A percentile compares a stretch with the other conserved stretches of the same genome.
Evolutionary conservation across 73 alveolate genomes (phyloP).

Genomic region (Paramecium biaurelia): DNA sequence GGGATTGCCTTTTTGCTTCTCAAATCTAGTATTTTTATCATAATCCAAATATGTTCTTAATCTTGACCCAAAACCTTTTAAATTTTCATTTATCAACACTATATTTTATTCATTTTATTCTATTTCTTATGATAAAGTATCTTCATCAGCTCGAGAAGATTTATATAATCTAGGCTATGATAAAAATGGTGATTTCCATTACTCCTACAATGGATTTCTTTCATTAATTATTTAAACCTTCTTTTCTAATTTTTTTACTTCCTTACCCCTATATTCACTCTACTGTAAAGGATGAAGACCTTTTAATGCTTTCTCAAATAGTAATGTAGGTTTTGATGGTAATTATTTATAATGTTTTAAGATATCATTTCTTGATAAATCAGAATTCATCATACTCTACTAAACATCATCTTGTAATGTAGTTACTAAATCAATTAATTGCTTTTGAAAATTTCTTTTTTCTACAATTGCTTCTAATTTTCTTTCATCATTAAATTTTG

Average conservation of each 20-base stretch:
- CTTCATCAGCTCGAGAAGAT: neutral
- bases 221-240: constrained; percentile 21
- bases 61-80: constrained; percentile 13
- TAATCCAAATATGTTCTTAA: constrained; percentile 27
- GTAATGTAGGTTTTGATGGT: neutral
- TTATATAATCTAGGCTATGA: neutral
- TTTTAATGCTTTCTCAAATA: constrained; percentile 17
- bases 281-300: constrained; percentile 26
- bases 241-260: constrained; percentile 7
- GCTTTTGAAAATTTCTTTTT: neutral
- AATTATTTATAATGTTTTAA: neutral
- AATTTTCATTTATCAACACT: constrained; percentile 4
- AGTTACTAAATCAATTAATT: neutral
- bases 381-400: neutral
- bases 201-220: constrained; percentile 22
- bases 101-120: neutral
- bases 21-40: constrained; percentile 7
- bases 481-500: neutral
- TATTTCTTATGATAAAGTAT: neutral
- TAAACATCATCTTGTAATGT: constrained; percentile 10
- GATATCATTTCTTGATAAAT: neutral
- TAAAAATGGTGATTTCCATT: constrained; percentile 39
- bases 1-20: neutral
- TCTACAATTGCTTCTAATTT: constrained; percentile 8
- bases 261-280: neutral